phyloP scores from a whole-genome alignment of 2,329 filamentous ascomycete species.

The Alternaria sp. region DNA sequence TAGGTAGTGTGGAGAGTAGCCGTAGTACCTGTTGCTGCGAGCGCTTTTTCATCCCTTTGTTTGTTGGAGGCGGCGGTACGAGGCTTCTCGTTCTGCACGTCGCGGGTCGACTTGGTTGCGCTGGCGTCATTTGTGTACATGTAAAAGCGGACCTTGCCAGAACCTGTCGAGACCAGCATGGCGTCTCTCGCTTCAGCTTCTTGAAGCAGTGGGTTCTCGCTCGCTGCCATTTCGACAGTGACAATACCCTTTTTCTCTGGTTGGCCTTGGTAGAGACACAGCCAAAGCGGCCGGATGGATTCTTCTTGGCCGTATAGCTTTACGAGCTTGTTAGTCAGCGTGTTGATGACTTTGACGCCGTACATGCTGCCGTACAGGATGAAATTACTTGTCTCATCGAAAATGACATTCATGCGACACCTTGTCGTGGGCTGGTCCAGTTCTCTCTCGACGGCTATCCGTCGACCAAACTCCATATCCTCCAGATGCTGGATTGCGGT shows the following conservation, averaged over 20 bases:
- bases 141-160: slow-evolving; percentile 92
- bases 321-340: slow-evolving; percentile 89
- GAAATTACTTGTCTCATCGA: slow-evolving; percentile 96
- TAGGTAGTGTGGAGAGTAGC: slow-evolving; percentile 91
- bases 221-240: slow-evolving; percentile 97
- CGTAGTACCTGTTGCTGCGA: slow-evolving; percentile 75
- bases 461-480: slow-evolving; percentile 87
- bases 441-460: slow-evolving; percentile 85
- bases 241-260: slow-evolving; percentile 93
- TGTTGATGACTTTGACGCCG: slow-evolving; percentile 95
- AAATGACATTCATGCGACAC: slow-evolving; percentile 83
- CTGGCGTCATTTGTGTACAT: slow-evolving; percentile 95
- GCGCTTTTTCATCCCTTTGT: slow-evolving; percentile 62
- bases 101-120: slow-evolving; percentile 65
- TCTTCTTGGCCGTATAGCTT: slow-evolving; percentile 92
- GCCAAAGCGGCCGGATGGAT: slow-evolving; percentile 80
- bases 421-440: slow-evolving; percentile 74
- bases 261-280: slow-evolving; percentile 91
- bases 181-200: slow-evolving; percentile 92
- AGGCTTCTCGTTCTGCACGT: slow-evolving; percentile 95
- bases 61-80: slow-evolving; percentile 64
- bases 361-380: slow-evolving; percentile 91
- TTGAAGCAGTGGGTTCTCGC: slow-evolving; percentile 88
- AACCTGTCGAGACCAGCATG: slow-evolving; percentile 83
- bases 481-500: slow-evolving; percentile 83